Percentiles rank a stretch among this genome's conserved stretches.
phyloP scores from a whole-genome alignment of 495 filamentous ascomycete genomes.

The Articulospora tetracladia region DNA sequence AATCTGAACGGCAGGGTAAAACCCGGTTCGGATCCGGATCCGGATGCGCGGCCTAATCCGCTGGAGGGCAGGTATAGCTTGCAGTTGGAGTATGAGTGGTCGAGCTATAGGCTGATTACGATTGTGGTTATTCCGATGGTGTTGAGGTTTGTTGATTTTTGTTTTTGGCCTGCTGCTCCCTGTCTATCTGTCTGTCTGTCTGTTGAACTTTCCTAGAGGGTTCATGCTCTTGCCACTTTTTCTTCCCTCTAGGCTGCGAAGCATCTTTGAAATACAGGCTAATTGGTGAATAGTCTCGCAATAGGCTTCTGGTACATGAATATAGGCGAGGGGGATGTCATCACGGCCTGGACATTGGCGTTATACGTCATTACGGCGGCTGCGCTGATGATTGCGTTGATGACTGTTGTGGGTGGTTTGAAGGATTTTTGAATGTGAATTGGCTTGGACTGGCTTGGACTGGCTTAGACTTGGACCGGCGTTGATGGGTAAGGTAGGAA shows the following conservation, averaged over 20 bases:
- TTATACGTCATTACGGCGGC: slow-evolving; percentile 23
- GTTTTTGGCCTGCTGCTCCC: too few species aligned
- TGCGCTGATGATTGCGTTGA: slow-evolving; percentile 20
- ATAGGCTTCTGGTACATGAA: slow-evolving; percentile 21
- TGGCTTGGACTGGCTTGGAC: too few species aligned
- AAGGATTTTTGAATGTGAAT: slow-evolving; percentile 21
- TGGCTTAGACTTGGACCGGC: too few species aligned
- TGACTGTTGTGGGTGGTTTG: slow-evolving; percentile 22
- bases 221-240: too few species aligned
- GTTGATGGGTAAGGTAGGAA: too few species aligned
- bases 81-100: slow-evolving; percentile 20
- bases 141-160: too few species aligned
- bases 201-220: too few species aligned
- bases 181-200: too few species aligned
- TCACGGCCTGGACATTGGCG: slow-evolving; percentile 16
- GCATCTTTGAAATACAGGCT: too few species aligned
- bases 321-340: slow-evolving; percentile 11
- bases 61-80: slow-evolving; percentile 19
- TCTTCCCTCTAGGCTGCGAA: too few species aligned
- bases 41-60: slow-evolving; percentile 7
- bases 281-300: too few species aligned
- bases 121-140: slow-evolving; percentile 11
- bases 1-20: slow-evolving; percentile 19
- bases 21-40: neutral
- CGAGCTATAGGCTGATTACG: slow-evolving; percentile 15